Evolutionary conservation across 78 protist genomes (phyloP).

Genomic region (Tieghemostelium lacteum): DNA sequence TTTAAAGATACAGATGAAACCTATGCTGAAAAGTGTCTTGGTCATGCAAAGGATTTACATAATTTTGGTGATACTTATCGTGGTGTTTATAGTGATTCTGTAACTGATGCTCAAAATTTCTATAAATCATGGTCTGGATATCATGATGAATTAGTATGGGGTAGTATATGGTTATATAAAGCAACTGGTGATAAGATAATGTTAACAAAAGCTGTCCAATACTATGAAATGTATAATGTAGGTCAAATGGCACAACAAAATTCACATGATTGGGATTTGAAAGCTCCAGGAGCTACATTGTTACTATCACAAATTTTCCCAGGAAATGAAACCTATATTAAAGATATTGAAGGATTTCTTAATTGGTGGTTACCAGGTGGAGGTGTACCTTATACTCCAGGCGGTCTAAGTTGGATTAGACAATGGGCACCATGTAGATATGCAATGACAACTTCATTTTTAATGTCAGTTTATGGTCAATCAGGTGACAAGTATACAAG

Average conservation of each 20-base stretch:
- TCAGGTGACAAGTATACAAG: slow-evolving; percentile 26
- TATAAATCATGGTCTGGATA: slow-evolving; percentile 68
- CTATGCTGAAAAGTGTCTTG: slow-evolving; percentile 25
- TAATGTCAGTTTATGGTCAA: slow-evolving; percentile 20
- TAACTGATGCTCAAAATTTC: slow-evolving; percentile 61
- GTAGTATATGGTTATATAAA: slow-evolving; percentile 43
- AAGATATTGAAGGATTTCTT: slow-evolving; percentile 26
- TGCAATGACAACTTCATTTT: slow-evolving; percentile 34
- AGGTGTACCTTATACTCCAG: slow-evolving; percentile 64
- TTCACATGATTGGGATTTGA: slow-evolving; percentile 66
- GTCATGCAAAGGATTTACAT: slow-evolving; percentile 51
- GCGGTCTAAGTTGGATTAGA: slow-evolving; percentile 68
- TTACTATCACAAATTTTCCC: slow-evolving; percentile 15
- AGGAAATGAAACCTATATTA: background rate
- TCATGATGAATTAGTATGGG: slow-evolving; percentile 76
- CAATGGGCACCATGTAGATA: slow-evolving; percentile 53
- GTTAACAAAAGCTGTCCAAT: slow-evolving; percentile 6
- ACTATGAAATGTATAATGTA: slow-evolving; percentile 3
- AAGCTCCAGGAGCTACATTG: slow-evolving; percentile 49
- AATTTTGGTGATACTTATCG: slow-evolving; percentile 58
- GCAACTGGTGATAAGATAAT: slow-evolving; percentile 27
- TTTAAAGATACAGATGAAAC: background rate
- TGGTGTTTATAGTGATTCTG: slow-evolving; percentile 44
- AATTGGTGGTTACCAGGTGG: slow-evolving; percentile 75
- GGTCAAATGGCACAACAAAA: slow-evolving; percentile 36